Percentiles rank a stretch among this genome's conserved stretches.
Conservation (phyloP, 2,329 filamentous ascomycete species). For the Helminthosporium solani region DNA sequence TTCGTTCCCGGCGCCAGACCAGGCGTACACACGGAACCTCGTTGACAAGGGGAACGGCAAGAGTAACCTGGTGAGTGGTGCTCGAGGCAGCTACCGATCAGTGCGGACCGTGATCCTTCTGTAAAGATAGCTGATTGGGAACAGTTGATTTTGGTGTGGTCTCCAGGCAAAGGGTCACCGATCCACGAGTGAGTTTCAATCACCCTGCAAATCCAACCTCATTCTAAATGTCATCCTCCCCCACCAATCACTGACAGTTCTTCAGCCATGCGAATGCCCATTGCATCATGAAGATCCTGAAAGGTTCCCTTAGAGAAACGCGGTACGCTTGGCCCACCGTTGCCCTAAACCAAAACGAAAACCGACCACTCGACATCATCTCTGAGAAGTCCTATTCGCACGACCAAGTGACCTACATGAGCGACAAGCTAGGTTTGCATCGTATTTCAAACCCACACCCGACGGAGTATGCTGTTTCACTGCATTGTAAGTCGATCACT, state of each 20-base stretch:
- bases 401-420: conserved; percentile 86
- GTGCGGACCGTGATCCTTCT: too few relatives aligned
- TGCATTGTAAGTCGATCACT: conserved; percentile 72
- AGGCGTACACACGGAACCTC: conserved; percentile 81
- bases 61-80: conserved; percentile 64
- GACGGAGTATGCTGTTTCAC: conserved; percentile 74
- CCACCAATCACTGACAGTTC: background rate
- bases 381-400: conserved; percentile 67
- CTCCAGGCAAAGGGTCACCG: conserved; percentile 75
- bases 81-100: background rate
- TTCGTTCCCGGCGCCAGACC: conserved; percentile 68
- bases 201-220: conserved; percentile 29
- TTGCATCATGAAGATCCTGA: conserved; percentile 87
- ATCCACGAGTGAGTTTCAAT: conserved; percentile 73
- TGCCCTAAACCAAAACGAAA: conserved; percentile 47
- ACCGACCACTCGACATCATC: conserved; percentile 61
- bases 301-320: conserved; percentile 76
- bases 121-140: background rate
- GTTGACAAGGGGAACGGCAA: conserved; percentile 88
- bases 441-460: conserved; percentile 73
- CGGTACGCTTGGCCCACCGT: conserved; percentile 70
- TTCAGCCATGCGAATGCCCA: conserved; percentile 66
- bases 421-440: conserved; percentile 83
- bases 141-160: conserved; percentile 86
- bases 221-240: too few relatives aligned